Percentiles rank a stretch among this genome's conserved stretches.
These are phyloP conservation scores for Leccinum aurantiacum DNA, from an alignment of 768 basidiomycete genomes.

Conservation along the genomic window DNA sequence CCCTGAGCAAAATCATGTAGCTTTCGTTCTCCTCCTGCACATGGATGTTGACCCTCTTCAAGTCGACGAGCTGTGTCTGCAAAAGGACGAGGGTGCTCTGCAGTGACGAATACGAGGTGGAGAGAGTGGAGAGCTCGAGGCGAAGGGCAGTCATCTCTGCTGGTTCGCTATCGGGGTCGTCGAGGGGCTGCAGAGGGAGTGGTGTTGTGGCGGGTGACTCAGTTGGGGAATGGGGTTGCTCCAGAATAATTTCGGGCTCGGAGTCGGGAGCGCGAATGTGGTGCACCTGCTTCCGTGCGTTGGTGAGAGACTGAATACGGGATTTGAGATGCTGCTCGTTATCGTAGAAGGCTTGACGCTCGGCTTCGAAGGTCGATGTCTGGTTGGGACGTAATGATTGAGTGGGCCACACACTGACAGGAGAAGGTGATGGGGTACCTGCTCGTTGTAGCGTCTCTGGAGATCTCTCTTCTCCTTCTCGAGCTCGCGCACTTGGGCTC, in stretches of 20 bases:
- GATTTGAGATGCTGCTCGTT: slow-evolving; percentile 93
- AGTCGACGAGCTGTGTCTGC: slow-evolving; percentile 80
- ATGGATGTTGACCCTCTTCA: slow-evolving; percentile 84
- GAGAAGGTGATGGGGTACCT: slow-evolving; percentile 46
- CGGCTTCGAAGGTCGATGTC: slow-evolving; percentile 88
- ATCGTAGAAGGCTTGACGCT: slow-evolving; percentile 90
- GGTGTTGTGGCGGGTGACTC: slow-evolving; percentile 24
- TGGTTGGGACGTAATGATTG: slow-evolving; percentile 32
- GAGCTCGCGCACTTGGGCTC: slow-evolving; percentile 76
- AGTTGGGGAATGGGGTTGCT: slow-evolving; percentile 33
- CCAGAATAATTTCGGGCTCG: slow-evolving; percentile 43
- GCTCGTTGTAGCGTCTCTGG: slow-evolving; percentile 83
- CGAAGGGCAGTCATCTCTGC: slow-evolving; percentile 83
- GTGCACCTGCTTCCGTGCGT: slow-evolving; percentile 59
- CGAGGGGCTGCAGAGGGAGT: slow-evolving; percentile 45
- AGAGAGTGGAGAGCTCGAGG: slow-evolving; percentile 83
- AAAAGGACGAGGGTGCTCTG: slow-evolving; percentile 83
- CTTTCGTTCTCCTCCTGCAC: slow-evolving; percentile 96
- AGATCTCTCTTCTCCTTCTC: slow-evolving; percentile 88
- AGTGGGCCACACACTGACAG: slow-evolving; percentile 16
- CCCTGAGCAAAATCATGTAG: slow-evolving; percentile 90
- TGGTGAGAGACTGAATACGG: slow-evolving; percentile 77
- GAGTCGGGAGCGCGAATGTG: slow-evolving; percentile 33
- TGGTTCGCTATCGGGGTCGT: slow-evolving; percentile 73
- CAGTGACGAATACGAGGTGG: slow-evolving; percentile 80